Percentiles rank a stretch among this genome's conserved stretches.
These are phyloP conservation scores for Ustilago sp. DNA, from an alignment of 1,284 basidiomycete species.

Conservation along the genomic window DNA sequence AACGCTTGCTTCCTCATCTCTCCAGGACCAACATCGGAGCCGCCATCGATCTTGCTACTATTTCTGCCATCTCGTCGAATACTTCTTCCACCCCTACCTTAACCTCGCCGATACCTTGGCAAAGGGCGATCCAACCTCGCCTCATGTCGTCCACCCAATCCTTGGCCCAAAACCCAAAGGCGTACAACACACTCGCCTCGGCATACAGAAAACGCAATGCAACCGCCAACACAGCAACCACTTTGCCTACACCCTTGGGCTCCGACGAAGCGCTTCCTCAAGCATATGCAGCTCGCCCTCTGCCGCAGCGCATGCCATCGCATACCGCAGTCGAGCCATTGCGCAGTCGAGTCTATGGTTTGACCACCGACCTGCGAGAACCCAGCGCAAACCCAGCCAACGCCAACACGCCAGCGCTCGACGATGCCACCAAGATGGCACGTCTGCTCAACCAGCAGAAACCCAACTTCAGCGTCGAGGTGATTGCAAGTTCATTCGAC, in stretches of 20 bases:
- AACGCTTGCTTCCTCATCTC: conserved; percentile 23
- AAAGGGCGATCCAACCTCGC: conserved; percentile 12
- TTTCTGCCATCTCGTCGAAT: conserved; percentile 22
- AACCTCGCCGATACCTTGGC: conserved; percentile 13
- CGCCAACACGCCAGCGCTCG: conserved; percentile 19
- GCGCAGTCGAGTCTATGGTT: conserved; percentile 46
- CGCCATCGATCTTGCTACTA: conserved; percentile 27
- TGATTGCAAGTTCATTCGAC: conserved; percentile 57
- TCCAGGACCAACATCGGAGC: conserved; percentile 24
- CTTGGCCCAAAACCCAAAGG: conserved; percentile 22
- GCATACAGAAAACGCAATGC: conserved; percentile 43
- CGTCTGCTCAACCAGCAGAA: conserved; percentile 40
- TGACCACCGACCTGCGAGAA: conserved; percentile 44
- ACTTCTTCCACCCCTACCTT: conserved; percentile 1
- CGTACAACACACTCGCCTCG: conserved; percentile 37
- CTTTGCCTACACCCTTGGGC: conserved; percentile 20
- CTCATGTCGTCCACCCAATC: conserved; percentile 34
- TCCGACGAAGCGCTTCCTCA: conserved; percentile 17
- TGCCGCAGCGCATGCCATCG: conserved; percentile 24
- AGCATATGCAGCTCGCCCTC: conserved; percentile 13
- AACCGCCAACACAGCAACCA: conserved; percentile 27
- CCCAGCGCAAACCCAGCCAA: conserved; percentile 17
- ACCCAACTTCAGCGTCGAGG: conserved; percentile 61
- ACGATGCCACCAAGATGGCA: conserved; percentile 32
- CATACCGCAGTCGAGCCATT: conserved; percentile 10